Evolutionary conservation across 345 rosid species (phyloP).

Genomic region (Odontarrhena argentea): DNA sequence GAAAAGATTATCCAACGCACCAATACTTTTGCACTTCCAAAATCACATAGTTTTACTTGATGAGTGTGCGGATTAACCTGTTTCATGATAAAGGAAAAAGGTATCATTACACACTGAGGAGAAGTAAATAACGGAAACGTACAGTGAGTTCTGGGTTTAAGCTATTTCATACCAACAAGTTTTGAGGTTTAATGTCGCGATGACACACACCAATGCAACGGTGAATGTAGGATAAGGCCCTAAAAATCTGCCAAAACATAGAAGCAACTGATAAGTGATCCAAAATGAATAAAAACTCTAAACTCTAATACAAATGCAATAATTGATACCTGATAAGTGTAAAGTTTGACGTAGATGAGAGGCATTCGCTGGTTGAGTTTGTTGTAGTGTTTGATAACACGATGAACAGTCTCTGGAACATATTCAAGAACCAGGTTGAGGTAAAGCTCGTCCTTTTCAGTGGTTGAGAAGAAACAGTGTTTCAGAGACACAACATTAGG

Average conservation of each 20-base stretch:
- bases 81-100: constrained; percentile 11
- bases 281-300: background rate
- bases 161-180: constrained; percentile 69
- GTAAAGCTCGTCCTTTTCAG: constrained; percentile 93
- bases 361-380: constrained; percentile 94
- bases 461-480: constrained; percentile 97
- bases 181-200: constrained; percentile 98
- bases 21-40: constrained; percentile 99
- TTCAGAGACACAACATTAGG: constrained; percentile 85
- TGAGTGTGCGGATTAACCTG: constrained; percentile 98
- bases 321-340: constrained; percentile 76
- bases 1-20: constrained; percentile 45
- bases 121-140: background rate
- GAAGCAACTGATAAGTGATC: constrained; percentile 8
- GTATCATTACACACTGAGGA: constrained; percentile 3
- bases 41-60: constrained; percentile 95
- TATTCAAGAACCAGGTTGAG: constrained; percentile 96
- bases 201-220: constrained; percentile 86
- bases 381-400: constrained; percentile 88
- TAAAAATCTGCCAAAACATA: constrained; percentile 69
- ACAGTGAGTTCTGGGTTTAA: background rate
- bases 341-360: constrained; percentile 83
- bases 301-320: background rate
- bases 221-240: constrained; percentile 92
- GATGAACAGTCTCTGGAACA: constrained; percentile 93